phyloP scores from a whole-genome alignment of 306 rosid genomes.

The Sicyos edulis region DNA sequence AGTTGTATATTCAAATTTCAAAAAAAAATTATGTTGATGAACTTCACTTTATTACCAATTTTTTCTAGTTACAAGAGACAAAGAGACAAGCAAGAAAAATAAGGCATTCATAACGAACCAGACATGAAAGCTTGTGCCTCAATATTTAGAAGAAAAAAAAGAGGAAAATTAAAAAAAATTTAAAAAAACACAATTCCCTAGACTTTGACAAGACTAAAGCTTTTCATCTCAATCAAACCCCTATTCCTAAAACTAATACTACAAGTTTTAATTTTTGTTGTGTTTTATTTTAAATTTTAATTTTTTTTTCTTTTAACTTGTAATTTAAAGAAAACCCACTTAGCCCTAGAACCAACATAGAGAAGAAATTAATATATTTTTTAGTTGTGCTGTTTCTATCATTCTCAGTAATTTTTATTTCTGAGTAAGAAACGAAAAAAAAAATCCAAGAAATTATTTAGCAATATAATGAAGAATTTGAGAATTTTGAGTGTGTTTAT shows the following conservation, averaged over 20 bases:
- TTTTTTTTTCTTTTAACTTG: neutral
- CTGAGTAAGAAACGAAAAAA: neutral
- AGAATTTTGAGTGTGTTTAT: neutral
- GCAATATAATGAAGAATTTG: neutral
- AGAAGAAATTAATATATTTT: neutral
- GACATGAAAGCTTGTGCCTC: slow-evolving; percentile 12
- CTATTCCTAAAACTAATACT: neutral
- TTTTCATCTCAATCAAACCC: neutral
- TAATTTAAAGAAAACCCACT: slow-evolving; percentile 6
- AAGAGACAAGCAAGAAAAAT: neutral
- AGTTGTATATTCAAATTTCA: no score
- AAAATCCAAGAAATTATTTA: neutral
- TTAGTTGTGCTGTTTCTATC: slow-evolving; percentile 1
- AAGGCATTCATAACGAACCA: slow-evolving; percentile 2
- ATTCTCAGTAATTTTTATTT: neutral
- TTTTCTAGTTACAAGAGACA: neutral
- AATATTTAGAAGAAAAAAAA: neutral
- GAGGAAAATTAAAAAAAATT: no score
- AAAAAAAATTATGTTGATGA: no score
- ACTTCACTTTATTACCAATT: neutral
- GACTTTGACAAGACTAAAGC: slow-evolving; percentile 10
- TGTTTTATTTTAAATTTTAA: neutral
- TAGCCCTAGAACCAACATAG: neutral
- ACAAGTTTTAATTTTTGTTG: neutral
- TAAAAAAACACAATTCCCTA: neutral